Base-by-base conservation (phyloP, 805 yeast genomes). In the Schizosaccharomyces cryophilus region DNA sequence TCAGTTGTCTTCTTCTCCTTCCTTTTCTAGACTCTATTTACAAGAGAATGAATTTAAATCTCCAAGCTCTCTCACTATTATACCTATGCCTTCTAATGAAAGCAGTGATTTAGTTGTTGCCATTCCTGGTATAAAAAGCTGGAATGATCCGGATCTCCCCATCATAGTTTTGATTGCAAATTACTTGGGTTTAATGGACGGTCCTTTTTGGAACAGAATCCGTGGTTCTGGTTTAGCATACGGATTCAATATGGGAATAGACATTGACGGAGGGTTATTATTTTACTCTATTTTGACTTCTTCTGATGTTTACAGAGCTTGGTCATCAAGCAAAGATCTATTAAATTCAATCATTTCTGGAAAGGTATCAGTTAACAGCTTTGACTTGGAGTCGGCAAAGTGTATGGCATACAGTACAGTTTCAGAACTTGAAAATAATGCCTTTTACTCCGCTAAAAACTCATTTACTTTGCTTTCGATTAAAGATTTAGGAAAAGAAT, bases 161-260 rank as follows among this genome's bases (percentile, higher is more conserved):
- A 83, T 82, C 30, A 75, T 90, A 51, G 77, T 83, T 0, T 76
- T 89, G 31, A 86, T 88, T 5, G 77, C 84, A 5, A 88, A 85
- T 61, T 84, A 82, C 66, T 74, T 93, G 62, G 85, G 83, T 65
- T 84, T 87, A 45, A 87, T 87, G 21, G 98, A 93, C 70, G 98
- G 98, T 2, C 98, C 97, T 42, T 83, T 90, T 64, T 90, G 97
- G 96, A 79, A 87, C 67, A 95, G 94, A 62, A 85, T 93, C 42
- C 80, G 98, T 72, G 98, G 98, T 51, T 78, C 88, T 0, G 98
- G 98, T 2, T 74, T 86, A 54, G 96, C 96, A 0, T 93, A 93
- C 70, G 96, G 96, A 47, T 93, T 90, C 1, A 75, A 74, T 61
- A 75, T 87, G 65, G 68, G 75, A 55, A 75, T 80, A 59, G 77